Conservation (phyloP, 192 early-diverging fungal genomes). For the Coemansia sp. region DNA sequence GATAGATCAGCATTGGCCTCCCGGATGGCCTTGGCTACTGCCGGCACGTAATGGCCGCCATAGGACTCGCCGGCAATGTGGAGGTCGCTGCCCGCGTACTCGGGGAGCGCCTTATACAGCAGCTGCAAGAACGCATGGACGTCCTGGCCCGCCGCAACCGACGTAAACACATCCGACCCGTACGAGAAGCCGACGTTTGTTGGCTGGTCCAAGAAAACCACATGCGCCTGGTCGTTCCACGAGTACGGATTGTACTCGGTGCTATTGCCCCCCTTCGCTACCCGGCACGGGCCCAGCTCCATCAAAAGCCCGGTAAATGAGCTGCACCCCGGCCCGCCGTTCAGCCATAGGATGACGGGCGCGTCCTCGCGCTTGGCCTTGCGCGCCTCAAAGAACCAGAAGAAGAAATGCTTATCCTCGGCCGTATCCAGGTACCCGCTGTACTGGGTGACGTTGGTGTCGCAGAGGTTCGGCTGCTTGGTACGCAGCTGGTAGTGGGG, state of each 20-base stretch:
- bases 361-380: constrained; percentile 56
- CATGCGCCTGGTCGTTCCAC: constrained; percentile 89
- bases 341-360: constrained; percentile 74
- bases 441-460: constrained; percentile 82
- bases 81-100: constrained; percentile 74
- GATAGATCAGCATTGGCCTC: constrained; percentile 61
- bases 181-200: constrained; percentile 90
- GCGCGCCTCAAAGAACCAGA: constrained; percentile 96
- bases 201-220: constrained; percentile 84
- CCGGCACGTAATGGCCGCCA: constrained; percentile 93
- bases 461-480: constrained; percentile 77
- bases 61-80: constrained; percentile 87
- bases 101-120: constrained; percentile 79
- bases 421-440: constrained; percentile 70
- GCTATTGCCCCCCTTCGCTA: constrained; percentile 65
- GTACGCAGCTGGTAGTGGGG: constrained; percentile 69
- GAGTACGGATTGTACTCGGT: constrained; percentile 65
- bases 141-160: constrained; percentile 73
- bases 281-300: constrained; percentile 84
- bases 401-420: constrained; percentile 80
- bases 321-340: constrained; percentile 80
- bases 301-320: constrained; percentile 74
- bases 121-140: constrained; percentile 91
- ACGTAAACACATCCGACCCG: constrained; percentile 64
- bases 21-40: constrained; percentile 75